Evolutionary conservation across 345 rosid genomes (phyloP).

Genomic region (Eucalyptus tenuipes): DNA sequence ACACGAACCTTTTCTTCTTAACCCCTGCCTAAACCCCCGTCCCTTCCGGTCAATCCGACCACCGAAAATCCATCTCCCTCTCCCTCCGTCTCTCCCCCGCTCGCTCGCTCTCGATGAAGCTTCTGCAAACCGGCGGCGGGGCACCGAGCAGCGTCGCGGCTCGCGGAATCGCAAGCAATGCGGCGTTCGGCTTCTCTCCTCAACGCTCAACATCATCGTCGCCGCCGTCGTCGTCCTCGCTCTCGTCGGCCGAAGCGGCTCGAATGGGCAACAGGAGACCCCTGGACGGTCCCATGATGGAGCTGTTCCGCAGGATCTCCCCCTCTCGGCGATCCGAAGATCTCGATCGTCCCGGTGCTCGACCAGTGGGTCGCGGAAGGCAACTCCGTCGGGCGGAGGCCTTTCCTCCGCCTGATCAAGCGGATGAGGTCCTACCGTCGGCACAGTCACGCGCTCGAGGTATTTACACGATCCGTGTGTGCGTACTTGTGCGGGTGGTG

Average conservation of each 20-base stretch:
- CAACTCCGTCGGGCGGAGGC: background rate
- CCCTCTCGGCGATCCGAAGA: conserved; percentile 8
- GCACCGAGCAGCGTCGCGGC: background rate
- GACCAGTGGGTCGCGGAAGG: conserved; percentile 32
- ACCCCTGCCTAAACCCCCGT: background rate
- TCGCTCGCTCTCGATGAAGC: background rate
- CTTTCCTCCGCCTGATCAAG: background rate
- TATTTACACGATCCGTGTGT: background rate
- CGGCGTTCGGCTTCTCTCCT: background rate
- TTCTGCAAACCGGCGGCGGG: background rate
- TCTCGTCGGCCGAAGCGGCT: background rate
- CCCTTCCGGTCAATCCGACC: background rate
- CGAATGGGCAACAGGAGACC: background rate
- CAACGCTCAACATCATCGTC: background rate
- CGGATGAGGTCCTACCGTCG: conserved; percentile 4
- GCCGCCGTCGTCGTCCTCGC: background rate
- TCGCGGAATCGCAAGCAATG: background rate
- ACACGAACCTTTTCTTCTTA: background rate
- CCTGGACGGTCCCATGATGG: background rate
- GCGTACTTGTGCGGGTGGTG: background rate
- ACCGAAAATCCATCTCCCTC: background rate
- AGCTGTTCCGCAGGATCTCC: conserved; percentile 6
- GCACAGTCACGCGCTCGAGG: conserved; percentile 30
- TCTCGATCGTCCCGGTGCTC: conserved; percentile 19
- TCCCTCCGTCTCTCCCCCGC: background rate